A percentile compares a stretch with the other conserved stretches of the same genome.
Evolutionary conservation across 768 basidiomycete species (phyloP).

Genomic region (Leucocoprinus leucothites): DNA sequence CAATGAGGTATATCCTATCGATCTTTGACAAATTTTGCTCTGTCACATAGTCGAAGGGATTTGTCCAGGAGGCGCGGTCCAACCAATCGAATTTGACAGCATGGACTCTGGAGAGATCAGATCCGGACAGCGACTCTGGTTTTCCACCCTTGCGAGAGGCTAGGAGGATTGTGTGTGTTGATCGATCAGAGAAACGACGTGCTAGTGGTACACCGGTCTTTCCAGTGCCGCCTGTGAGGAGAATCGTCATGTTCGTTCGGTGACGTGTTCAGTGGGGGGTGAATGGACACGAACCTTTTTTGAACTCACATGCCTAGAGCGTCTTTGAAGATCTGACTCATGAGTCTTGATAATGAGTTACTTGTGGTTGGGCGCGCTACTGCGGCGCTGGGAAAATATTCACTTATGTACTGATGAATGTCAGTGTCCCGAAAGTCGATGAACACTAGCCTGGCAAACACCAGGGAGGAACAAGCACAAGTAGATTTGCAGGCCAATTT

Average conservation of each 20-base stretch:
- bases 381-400: too few relatives aligned
- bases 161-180: constrained; percentile 24
- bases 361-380: too few relatives aligned
- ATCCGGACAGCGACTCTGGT: background rate
- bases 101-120: constrained; percentile 13
- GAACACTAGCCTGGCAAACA: too few relatives aligned
- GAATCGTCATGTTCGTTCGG: constrained; percentile 25
- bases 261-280: background rate
- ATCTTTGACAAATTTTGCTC: constrained; percentile 11
- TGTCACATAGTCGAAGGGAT: constrained; percentile 6
- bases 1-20: constrained; percentile 30
- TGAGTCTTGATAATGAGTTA: too few relatives aligned
- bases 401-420: too few relatives aligned
- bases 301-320: too few relatives aligned
- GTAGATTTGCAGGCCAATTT: too few relatives aligned
- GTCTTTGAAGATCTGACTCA: too few relatives aligned
- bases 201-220: constrained; percentile 27
- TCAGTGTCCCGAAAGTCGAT: too few relatives aligned
- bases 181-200: constrained; percentile 19
- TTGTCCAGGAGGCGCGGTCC: constrained; percentile 21
- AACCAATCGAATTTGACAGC: constrained; percentile 35
- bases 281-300: too few relatives aligned
- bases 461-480: too few relatives aligned
- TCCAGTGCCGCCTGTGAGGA: constrained; percentile 35
- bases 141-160: constrained; percentile 24